A percentile compares a stretch with the other conserved stretches of the same genome.
Evolutionary conservation across 192 early-diverging fungal genomes (phyloP).

Genomic region (Gaertneriomyces semiglobifer): DNA sequence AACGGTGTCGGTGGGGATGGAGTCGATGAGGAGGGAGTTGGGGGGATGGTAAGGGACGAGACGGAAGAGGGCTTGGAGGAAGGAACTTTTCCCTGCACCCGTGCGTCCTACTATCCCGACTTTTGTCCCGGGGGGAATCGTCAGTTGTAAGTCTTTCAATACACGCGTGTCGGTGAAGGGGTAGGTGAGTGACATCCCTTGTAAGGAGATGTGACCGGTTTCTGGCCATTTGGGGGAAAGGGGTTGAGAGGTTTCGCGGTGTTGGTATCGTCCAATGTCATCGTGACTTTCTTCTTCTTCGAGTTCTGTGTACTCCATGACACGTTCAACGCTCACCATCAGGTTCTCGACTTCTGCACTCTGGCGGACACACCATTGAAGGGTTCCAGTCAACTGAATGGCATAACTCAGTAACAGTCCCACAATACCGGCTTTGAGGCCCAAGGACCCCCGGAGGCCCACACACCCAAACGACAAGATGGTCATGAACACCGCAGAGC

Average conservation of each 20-base stretch:
- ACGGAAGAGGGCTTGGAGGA: constrained; percentile 69
- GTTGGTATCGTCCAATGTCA: background rate
- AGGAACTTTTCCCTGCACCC: constrained; percentile 71
- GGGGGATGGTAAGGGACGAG: constrained; percentile 58
- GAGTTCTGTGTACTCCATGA: constrained; percentile 56
- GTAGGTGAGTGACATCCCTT: constrained; percentile 56
- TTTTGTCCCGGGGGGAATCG: constrained; percentile 65
- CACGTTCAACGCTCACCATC: constrained; percentile 64
- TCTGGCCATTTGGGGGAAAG: constrained; percentile 58
- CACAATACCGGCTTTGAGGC: constrained; percentile 46
- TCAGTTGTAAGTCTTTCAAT: constrained; percentile 56
- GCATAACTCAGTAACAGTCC: constrained; percentile 52
- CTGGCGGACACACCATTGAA: constrained; percentile 51
- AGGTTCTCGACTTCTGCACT: constrained; percentile 47
- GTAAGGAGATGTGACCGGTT: constrained; percentile 55
- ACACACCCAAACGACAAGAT: constrained; percentile 48
- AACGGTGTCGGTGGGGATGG: constrained; percentile 56
- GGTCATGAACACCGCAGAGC: constrained; percentile 48
- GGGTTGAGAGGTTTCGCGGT: background rate
- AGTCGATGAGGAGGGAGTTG: constrained; percentile 64
- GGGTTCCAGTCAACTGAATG: constrained; percentile 51
- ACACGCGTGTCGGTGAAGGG: constrained; percentile 44
- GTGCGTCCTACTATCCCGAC: constrained; percentile 85
- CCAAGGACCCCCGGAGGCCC: constrained; percentile 37
- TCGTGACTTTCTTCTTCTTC: constrained; percentile 14